These are phyloP conservation scores for Coniophora puteana DNA, from an alignment of 1,284 basidiomycete genomes.

Conservation along the genomic window DNA sequence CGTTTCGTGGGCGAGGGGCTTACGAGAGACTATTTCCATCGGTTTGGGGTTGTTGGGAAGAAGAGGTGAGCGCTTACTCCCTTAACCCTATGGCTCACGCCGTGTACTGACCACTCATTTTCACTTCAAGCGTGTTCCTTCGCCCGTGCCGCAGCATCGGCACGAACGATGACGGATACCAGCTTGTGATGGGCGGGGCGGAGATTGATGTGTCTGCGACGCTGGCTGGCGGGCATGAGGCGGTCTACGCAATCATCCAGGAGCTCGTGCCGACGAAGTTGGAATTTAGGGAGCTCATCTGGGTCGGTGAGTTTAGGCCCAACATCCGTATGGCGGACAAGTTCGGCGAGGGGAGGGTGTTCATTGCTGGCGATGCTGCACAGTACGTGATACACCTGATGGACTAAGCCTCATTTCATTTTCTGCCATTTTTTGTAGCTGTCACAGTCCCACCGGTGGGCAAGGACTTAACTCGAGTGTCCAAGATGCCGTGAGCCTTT, in stretches of 20 bases:
- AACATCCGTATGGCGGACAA: conserved; percentile 35
- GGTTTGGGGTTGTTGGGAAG: no score
- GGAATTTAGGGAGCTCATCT: conserved; percentile 13
- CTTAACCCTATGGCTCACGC: no score
- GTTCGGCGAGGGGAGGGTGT: conserved; percentile 30
- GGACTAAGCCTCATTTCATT: background rate
- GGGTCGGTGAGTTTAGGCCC: conserved; percentile 26
- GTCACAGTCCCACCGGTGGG: conserved; percentile 37
- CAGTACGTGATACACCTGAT: conserved; percentile 17
- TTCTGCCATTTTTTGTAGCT: conserved; percentile 17
- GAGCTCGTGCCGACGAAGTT: conserved; percentile 12
- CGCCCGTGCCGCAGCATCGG: no score
- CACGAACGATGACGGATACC: no score
- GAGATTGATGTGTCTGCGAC: no score
- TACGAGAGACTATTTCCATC: no score
- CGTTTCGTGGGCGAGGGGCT: conserved; percentile 26
- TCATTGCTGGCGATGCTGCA: conserved; percentile 34
- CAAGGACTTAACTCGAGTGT: conserved; percentile 8
- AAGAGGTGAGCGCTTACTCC: no score
- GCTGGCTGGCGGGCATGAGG: conserved; percentile 14
- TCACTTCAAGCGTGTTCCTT: no score
- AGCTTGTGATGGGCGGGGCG: no score
- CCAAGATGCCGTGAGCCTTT: background rate
- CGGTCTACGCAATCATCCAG: conserved; percentile 7
- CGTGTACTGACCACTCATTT: no score